Conservation (phyloP, 306 rosid species). For the Cicer chorassanicum region DNA sequence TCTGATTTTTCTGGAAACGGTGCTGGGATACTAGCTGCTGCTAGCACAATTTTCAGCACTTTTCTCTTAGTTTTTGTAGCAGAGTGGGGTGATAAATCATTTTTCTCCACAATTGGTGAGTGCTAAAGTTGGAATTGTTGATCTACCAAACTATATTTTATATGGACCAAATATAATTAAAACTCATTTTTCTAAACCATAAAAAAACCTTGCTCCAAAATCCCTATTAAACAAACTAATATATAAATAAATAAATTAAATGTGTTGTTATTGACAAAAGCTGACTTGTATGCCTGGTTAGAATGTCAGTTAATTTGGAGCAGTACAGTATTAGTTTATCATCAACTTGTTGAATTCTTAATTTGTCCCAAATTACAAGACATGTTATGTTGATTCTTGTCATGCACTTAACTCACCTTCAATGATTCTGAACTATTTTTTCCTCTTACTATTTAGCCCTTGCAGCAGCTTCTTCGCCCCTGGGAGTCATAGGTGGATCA, state of each 20-base stretch:
- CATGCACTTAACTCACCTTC: constrained; percentile 32
- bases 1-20: constrained; percentile 88
- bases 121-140: constrained; percentile 35
- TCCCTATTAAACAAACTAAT: constrained; percentile 26
- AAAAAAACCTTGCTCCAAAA: constrained; percentile 11
- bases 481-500: constrained; percentile 96
- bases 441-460: constrained; percentile 66
- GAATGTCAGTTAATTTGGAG: constrained; percentile 23
- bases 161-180: background rate
- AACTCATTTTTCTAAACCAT: constrained; percentile 34
- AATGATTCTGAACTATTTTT: constrained; percentile 30
- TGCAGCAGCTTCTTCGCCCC: constrained; percentile 96
- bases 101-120: constrained; percentile 96
- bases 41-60: constrained; percentile 77
- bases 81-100: constrained; percentile 98
- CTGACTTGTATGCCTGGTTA: constrained; percentile 32
- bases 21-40: constrained; percentile 82
- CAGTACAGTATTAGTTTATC: constrained; percentile 16
- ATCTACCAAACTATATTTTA: constrained; percentile 1
- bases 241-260: constrained; percentile 9
- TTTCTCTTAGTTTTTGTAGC: constrained; percentile 90
- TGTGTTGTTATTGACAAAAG: constrained; percentile 30
- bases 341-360: constrained; percentile 32
- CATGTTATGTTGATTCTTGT: constrained; percentile 15
- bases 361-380: constrained; percentile 7